Base-by-base conservation (phyloP, 2,329 filamentous ascomycete genomes). In the Fusarium guadeloupense region DNA sequence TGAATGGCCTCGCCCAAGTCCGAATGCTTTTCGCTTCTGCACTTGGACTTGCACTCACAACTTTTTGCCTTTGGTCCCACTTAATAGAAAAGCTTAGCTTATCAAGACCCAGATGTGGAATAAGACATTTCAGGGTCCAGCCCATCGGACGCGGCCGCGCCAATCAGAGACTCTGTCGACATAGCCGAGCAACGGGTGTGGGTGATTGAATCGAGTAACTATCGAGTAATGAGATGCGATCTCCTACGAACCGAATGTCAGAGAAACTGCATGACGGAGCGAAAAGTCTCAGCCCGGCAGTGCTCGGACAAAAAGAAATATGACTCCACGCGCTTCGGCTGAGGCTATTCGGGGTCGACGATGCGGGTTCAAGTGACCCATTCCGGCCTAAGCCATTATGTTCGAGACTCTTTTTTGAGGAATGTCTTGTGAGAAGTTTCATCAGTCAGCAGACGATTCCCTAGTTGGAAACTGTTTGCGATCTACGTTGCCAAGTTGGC, bases 171-270 rank as follows among this genome's bases (percentile, higher is more conserved):
- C 40, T 35, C 20, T 44, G 17, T 33, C 49, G 48, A 47, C 43
- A 34, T n/a, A 12, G 41, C 67, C 52, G 57, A 51, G 44, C 58
- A 59, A 48, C 38, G 30, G 62, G 40, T 51, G 45, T 67, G 33
- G 59, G 70, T 72, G 72, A 78, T 80, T 78, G 65, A 56, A 79
- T 80, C 77, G 78, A 80, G 77, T 79, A 79, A 79, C 66, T 41
- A 76, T 78, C 75, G 75, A 76, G 76, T 78, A 78, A 78, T 71
- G 37, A 37, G 31, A 40, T 64, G 37, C 8, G 7, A 13, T 35
- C 31, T 34, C 17, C 41, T 35, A 17, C 33, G 40, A 46, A 38
- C 30, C 19, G 14, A 19, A 28, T 37, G 20, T 13, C 5, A 19
- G 16, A 17, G 31, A 37, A n/a, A 28, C 21, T 10, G 4, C 26